Percentiles rank a stretch among this genome's conserved stretches.
These are phyloP conservation scores for Parietichytrium sp. DNA, from an alignment of 108 stramenopile genomes.

Conservation along the genomic window DNA sequence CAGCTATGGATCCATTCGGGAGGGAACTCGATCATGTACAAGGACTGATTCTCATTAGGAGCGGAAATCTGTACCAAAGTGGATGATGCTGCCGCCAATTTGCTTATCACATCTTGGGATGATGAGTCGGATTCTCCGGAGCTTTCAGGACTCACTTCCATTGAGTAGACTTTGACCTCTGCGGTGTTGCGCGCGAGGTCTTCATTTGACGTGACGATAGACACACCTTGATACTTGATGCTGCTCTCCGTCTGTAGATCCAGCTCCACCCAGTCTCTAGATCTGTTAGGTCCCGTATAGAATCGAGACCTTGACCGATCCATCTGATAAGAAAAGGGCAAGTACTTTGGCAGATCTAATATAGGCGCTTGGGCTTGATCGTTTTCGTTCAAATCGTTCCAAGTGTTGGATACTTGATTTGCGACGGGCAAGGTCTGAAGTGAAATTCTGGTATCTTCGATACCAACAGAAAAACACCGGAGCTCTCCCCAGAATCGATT, in stretches of 20 bases:
- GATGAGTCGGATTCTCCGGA: no score
- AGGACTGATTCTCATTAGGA: not conserved
- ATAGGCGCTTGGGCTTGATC: no score
- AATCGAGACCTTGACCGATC: not conserved
- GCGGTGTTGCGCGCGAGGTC: no score
- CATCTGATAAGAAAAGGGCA: conserved; percentile 3
- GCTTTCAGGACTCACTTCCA: not conserved
- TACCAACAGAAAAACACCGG: not conserved
- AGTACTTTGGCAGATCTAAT: not conserved
- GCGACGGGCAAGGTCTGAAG: no score
- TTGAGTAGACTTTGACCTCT: conserved; percentile 5
- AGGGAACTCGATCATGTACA: conserved; percentile 4
- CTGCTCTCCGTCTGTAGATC: no score
- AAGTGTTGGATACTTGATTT: no score
- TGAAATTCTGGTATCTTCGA: no score
- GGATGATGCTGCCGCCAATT: not conserved
- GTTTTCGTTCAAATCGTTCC: no score
- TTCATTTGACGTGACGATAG: not conserved
- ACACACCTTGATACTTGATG: not conserved
- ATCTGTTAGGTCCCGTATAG: not conserved
- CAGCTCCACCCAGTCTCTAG: not conserved
- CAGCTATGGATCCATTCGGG: no score
- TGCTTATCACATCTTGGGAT: no score
- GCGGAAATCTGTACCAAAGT: not conserved
- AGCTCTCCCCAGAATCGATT: not conserved